Conservation (phyloP, 495 filamentous ascomycete genomes). For the Mytilinidion resinicola region DNA sequence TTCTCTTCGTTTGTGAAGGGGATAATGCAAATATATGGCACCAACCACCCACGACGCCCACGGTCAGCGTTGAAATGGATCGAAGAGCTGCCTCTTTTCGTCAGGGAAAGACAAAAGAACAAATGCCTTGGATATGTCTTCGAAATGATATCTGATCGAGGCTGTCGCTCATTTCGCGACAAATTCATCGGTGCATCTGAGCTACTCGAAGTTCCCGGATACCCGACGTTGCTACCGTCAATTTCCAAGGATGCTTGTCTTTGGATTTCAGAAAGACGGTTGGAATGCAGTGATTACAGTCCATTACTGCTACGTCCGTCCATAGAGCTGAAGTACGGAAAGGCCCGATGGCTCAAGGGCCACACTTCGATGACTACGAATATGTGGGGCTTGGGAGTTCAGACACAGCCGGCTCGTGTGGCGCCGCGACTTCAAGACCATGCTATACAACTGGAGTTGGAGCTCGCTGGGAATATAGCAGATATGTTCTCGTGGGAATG, state of each 20-base stretch:
- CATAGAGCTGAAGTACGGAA: neutral
- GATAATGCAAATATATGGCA: neutral
- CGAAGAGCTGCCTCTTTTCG: neutral
- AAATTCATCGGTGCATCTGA: neutral
- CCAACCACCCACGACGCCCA: neutral
- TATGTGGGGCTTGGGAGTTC: conserved; percentile 1
- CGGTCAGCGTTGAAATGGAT: neutral
- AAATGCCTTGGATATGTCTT: neutral
- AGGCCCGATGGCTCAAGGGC: neutral
- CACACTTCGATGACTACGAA: neutral
- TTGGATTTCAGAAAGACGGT: neutral
- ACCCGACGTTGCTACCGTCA: neutral
- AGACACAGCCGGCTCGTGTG: neutral
- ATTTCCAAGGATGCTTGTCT: neutral
- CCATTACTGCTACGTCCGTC: neutral
- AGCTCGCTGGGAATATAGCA: neutral
- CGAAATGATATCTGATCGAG: conserved; percentile 1
- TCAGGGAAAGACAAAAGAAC: conserved; percentile 1
- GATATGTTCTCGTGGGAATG: neutral
- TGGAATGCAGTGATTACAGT: conserved; percentile 1
- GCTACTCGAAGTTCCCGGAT: neutral
- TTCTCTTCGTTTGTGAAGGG: neutral
- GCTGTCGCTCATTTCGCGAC: conserved; percentile 1
- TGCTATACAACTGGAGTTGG: neutral
- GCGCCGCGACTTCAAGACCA: neutral